A percentile compares a stretch with the other conserved stretches of the same genome.
These are phyloP conservation scores for Pseudotsuga menziesii DNA, from an alignment of 75 land plant species.

Conservation along the genomic window DNA sequence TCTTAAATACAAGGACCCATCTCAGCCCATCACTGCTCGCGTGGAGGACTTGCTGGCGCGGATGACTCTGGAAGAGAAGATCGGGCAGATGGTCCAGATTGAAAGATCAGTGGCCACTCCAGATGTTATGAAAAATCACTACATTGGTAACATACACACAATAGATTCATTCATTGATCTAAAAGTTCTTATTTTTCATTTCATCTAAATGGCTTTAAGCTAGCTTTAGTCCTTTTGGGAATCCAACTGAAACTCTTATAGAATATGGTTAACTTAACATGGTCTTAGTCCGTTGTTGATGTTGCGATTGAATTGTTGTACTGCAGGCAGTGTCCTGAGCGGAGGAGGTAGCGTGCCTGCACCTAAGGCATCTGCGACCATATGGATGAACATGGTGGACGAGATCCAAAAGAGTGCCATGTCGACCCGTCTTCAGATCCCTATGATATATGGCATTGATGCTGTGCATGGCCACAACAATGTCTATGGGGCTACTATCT, in stretches of 20 bases:
- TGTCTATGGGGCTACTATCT: conserved; percentile 43
- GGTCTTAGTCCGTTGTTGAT: too few relatives aligned
- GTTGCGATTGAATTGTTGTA: background rate
- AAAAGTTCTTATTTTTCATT: too few relatives aligned
- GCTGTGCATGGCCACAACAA: conserved; percentile 57
- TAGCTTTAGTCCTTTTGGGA: too few relatives aligned
- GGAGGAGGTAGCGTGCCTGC: conserved; percentile 60
- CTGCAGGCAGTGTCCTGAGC: conserved; percentile 58
- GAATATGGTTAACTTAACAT: too few relatives aligned
- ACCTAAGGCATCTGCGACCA: conserved; percentile 35
- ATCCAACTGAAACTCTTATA: too few relatives aligned
- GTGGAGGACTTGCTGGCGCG: conserved; percentile 58
- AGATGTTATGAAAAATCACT: conserved; percentile 33
- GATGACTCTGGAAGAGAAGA: conserved; percentile 79
- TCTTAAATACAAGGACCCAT: conserved; percentile 26
- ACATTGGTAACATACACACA: conserved; percentile 30
- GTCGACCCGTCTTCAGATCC: conserved; percentile 28
- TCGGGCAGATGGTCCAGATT: conserved; percentile 89
- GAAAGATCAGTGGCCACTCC: conserved; percentile 56
- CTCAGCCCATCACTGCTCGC: conserved; percentile 43
- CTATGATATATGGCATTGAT: conserved; percentile 45
- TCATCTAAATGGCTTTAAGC: too few relatives aligned
- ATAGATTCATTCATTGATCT: too few relatives aligned
- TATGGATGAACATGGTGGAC: conserved; percentile 65
- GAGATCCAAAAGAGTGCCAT: conserved; percentile 28